Percentiles rank a stretch among this genome's conserved stretches.
These are phyloP conservation scores for Fusarium subtropicale DNA, from an alignment of 2,329 filamentous ascomycete species.

Conservation along the genomic window DNA sequence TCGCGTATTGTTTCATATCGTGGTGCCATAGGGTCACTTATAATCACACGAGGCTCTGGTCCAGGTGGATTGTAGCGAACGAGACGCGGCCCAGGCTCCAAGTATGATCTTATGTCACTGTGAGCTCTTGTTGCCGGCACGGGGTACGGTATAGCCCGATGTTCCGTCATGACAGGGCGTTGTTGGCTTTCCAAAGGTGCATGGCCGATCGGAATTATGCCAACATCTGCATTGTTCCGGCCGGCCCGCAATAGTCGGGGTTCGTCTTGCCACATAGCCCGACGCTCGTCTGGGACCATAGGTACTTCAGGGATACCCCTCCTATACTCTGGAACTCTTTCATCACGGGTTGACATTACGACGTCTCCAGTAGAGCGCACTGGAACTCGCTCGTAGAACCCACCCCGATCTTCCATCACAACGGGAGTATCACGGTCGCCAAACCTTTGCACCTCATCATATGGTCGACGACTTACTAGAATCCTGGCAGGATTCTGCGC, in stretches of 20 bases:
- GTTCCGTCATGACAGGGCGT: conserved; percentile 19
- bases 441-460: conserved; percentile 48
- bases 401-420: conserved; percentile 56
- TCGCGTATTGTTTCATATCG: conserved; percentile 40
- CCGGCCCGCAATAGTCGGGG: conserved; percentile 32
- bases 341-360: conserved; percentile 15
- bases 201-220: conserved; percentile 36
- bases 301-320: conserved; percentile 21
- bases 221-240: conserved; percentile 35
- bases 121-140: conserved; percentile 7
- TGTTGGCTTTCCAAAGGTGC: conserved; percentile 20
- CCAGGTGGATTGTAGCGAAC: conserved; percentile 18
- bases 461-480: conserved; percentile 46
- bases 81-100: conserved; percentile 19
- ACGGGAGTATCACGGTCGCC: conserved; percentile 51
- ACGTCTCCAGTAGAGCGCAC: conserved; percentile 25
- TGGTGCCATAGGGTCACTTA: conserved; percentile 16
- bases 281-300: conserved; percentile 31
- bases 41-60: conserved; percentile 28
- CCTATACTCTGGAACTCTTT: conserved; percentile 31
- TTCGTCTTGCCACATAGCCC: conserved; percentile 40
- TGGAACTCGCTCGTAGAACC: conserved; percentile 53
- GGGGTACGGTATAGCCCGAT: conserved; percentile 20
- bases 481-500: conserved; percentile 27
- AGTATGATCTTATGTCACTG: conserved; percentile 12